Conservation (phyloP, 83 land plant species). For the Larix sibirica region DNA sequence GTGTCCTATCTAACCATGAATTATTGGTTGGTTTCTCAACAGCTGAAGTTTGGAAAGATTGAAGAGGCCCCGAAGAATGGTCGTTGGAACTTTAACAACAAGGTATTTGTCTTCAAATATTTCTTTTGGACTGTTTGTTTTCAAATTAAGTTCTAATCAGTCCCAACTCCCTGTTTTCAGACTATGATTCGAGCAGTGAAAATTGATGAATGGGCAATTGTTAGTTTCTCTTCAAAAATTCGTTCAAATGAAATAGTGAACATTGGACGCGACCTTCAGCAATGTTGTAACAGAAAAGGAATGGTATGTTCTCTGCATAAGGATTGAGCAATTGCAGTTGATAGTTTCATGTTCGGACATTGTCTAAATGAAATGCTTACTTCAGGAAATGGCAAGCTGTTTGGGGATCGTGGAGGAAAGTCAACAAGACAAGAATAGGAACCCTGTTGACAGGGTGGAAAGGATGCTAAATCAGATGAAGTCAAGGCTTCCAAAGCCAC, state of each 20-base stretch:
- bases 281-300: constrained; percentile 61
- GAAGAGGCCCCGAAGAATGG: constrained; percentile 61
- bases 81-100: constrained; percentile 76
- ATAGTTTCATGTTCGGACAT: neutral
- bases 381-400: neutral
- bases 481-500: constrained; percentile 41
- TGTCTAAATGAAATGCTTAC: neutral
- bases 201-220: constrained; percentile 63
- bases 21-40: neutral
- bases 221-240: constrained; percentile 54
- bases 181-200: constrained; percentile 36
- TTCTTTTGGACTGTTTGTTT: neutral
- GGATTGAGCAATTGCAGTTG: neutral
- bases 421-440: constrained; percentile 23
- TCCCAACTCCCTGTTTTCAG: constrained; percentile 29
- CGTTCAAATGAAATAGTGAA: constrained; percentile 16
- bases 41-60: constrained; percentile 67
- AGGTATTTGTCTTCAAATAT: constrained; percentile 35
- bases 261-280: constrained; percentile 38
- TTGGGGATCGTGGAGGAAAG: constrained; percentile 13
- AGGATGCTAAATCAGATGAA: constrained; percentile 51
- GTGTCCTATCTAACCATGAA: no score
- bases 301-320: constrained; percentile 45
- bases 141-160: neutral
- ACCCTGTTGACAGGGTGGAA: constrained; percentile 55